These are phyloP conservation scores for Ramaria rubella DNA, from an alignment of 768 basidiomycete genomes.

Conservation along the genomic window DNA sequence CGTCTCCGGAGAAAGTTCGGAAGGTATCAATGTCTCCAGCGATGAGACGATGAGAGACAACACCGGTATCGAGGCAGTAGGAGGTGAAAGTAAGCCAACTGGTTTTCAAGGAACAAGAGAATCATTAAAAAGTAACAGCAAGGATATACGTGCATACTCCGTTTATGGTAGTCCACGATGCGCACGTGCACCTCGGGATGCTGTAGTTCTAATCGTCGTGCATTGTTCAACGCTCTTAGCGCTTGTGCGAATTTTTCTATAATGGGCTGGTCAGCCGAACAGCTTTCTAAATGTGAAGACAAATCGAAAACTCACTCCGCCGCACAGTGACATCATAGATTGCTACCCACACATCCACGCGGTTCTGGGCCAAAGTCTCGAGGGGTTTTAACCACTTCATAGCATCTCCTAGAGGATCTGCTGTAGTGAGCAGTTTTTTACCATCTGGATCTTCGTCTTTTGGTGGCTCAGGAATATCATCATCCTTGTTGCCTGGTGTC, in stretches of 20 bases:
- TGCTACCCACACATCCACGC: conserved; percentile 66
- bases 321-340: conserved; percentile 79
- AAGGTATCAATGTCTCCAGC: conserved; percentile 48
- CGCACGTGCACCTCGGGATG: conserved; percentile 69
- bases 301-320: conserved; percentile 44
- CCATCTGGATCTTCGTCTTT: conserved; percentile 88
- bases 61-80: conserved; percentile 36
- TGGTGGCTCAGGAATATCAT: conserved; percentile 45
- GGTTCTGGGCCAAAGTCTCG: conserved; percentile 39
- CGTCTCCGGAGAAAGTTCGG: conserved; percentile 49
- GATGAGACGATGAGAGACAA: conserved; percentile 44
- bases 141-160: conserved; percentile 33
- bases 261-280: neutral
- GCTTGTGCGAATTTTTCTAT: conserved; percentile 81
- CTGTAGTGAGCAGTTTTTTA: conserved; percentile 51
- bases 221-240: conserved; percentile 54
- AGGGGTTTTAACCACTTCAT: conserved; percentile 64
- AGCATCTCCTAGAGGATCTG: conserved; percentile 70
- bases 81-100: conserved; percentile 41
- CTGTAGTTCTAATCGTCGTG: conserved; percentile 44
- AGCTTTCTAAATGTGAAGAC: neutral
- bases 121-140: neutral
- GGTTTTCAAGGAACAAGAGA: conserved; percentile 5
- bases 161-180: conserved; percentile 53
- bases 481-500: conserved; percentile 50